Percentiles rank a stretch among this genome's conserved stretches.
phyloP scores from a whole-genome alignment of 139 green algal species.

The Chlamydomonas eustigma region DNA sequence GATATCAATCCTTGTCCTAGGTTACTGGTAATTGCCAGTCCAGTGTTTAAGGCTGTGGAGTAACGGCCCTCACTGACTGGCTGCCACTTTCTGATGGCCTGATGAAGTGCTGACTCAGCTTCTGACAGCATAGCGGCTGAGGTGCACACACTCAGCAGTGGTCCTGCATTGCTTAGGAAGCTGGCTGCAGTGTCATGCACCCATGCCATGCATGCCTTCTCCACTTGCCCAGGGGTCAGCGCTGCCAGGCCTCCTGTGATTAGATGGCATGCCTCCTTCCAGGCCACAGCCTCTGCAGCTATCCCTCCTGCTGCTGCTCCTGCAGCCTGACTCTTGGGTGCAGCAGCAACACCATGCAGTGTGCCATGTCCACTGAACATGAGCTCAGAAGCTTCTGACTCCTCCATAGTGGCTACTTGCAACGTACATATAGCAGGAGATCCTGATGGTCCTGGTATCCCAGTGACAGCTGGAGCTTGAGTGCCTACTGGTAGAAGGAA shows the following conservation, averaged over 20 bases:
- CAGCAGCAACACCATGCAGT: not conserved
- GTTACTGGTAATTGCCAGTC: not conserved
- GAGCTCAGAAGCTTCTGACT: slow-evolving; percentile 45
- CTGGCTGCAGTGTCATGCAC: slow-evolving; percentile 43
- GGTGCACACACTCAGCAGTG: slow-evolving; percentile 45
- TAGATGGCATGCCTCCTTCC: slow-evolving; percentile 9
- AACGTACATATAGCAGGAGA: too few relatives aligned
- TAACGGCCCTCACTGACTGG: not conserved
- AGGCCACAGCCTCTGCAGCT: slow-evolving; percentile 34
- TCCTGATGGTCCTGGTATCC: too few relatives aligned
- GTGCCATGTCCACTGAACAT: slow-evolving; percentile 42
- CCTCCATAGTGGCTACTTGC: too few relatives aligned
- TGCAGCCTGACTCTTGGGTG: not conserved
- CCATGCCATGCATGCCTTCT: slow-evolving; percentile 59
- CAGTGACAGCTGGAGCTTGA: too few relatives aligned
- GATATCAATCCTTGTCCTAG: too few relatives aligned
- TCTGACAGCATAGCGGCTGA: slow-evolving; percentile 34
- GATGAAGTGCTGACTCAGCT: slow-evolving; percentile 46
- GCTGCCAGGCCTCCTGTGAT: slow-evolving; percentile 40
- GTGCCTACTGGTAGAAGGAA: too few relatives aligned
- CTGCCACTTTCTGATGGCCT: slow-evolving; percentile 38
- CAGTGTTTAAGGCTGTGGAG: not conserved
- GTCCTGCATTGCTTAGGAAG: slow-evolving; percentile 25
- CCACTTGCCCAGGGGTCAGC: slow-evolving; percentile 42
- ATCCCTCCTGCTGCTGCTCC: not conserved